Evolutionary conservation across 1,284 basidiomycete species (phyloP).

Genomic region (Serendipita sp.): DNA sequence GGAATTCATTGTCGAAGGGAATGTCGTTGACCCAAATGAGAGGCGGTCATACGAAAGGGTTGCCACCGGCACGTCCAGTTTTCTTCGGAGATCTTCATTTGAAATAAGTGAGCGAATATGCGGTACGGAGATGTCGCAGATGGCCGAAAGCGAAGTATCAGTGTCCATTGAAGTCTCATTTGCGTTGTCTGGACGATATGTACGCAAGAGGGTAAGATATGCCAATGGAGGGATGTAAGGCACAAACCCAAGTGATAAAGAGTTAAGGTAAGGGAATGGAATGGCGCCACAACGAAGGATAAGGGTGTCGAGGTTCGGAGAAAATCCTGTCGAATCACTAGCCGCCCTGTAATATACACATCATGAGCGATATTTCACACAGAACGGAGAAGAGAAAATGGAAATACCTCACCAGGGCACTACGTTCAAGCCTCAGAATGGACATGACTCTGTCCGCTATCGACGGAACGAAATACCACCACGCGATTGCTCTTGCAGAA

Average conservation of each 20-base stretch:
- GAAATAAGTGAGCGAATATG: constrained; percentile 15
- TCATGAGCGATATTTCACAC: background rate
- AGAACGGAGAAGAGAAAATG: background rate
- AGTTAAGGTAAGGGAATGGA: constrained; percentile 50
- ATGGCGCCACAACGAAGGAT: constrained; percentile 47
- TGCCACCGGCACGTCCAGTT: background rate
- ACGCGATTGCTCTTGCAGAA: background rate
- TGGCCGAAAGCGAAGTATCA: background rate
- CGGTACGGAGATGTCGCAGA: constrained; percentile 34
- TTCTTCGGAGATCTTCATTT: background rate
- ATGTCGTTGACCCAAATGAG: background rate
- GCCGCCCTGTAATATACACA: background rate
- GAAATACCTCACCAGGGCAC: background rate
- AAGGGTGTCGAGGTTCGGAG: constrained; percentile 41
- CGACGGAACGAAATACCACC: background rate
- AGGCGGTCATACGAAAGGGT: background rate
- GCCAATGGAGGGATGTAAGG: constrained; percentile 49
- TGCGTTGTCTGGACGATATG: background rate
- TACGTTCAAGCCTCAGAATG: background rate
- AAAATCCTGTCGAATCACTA: background rate
- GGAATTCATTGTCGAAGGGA: background rate
- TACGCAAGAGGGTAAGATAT: constrained; percentile 46
- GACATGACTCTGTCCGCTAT: background rate
- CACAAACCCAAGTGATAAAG: constrained; percentile 56
- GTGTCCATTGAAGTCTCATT: background rate